phyloP scores from a whole-genome alignment of 129 eudicot genomes.

The sunflower (Helianthus annuus) region HanXRQr2.0-SUNRISE NC_035434.2:27376277-27376776 shows the following conservation, averaged over 20 bases:
- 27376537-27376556: background rate
- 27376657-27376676: background rate
- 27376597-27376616: background rate
- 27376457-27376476: background rate
- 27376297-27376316: background rate
- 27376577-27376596: background rate
- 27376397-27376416: background rate
- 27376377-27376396: background rate
- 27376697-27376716: background rate
- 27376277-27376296: conserved; percentile 1
- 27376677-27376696: background rate
- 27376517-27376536: background rate
- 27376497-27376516: background rate
- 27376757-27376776: background rate
- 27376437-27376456: background rate
- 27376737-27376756: conserved; percentile 1
- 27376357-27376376: background rate
- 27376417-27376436: background rate
- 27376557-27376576: background rate
- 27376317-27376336: background rate
- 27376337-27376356: background rate
- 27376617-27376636: background rate
- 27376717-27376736: background rate
- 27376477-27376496: background rate
- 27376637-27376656: background rate